These are phyloP conservation scores for Aspergillus neoniger DNA, from an alignment of 2,329 filamentous ascomycete species.

Conservation along the genomic window DNA sequence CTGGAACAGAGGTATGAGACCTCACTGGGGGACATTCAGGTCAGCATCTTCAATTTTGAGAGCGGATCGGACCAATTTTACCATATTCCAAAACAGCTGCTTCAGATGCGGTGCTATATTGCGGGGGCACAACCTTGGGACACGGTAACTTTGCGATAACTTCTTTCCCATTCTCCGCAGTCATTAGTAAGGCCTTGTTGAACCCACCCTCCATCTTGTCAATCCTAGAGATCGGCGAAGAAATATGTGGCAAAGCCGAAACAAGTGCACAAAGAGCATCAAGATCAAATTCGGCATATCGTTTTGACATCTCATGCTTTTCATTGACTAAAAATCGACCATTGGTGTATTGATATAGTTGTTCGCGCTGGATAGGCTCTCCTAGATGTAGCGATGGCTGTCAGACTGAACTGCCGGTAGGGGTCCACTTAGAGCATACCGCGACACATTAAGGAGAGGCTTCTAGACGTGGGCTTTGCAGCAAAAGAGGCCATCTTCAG, in stretches of 20 bases:
- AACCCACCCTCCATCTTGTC: conserved; percentile 36
- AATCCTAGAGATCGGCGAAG: conserved; percentile 28
- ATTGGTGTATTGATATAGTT: conserved; percentile 32
- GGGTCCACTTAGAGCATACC: no score
- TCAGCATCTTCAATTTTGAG: no score
- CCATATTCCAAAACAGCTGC: conserved; percentile 27
- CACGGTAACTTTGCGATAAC: conserved; percentile 29
- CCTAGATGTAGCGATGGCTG: background rate
- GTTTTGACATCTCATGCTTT: conserved; percentile 22
- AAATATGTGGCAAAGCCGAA: conserved; percentile 18
- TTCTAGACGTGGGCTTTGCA: no score
- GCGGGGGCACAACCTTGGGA: conserved; percentile 17
- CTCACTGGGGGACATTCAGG: conserved; percentile 26
- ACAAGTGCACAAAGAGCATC: conserved; percentile 32
- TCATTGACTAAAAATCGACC: conserved; percentile 34
- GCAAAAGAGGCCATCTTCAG: no score
- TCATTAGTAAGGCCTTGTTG: conserved; percentile 30
- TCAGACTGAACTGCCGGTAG: no score
- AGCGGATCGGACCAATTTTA: no score
- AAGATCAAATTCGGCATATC: conserved; percentile 33
- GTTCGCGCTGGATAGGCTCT: background rate
- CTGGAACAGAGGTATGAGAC: conserved; percentile 24
- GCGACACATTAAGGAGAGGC: no score
- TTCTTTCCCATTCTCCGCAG: conserved; percentile 22
- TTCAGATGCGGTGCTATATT: conserved; percentile 28